Base-by-base conservation (phyloP, 768 basidiomycete genomes). In the Melanogaster broomeanus region DNA sequence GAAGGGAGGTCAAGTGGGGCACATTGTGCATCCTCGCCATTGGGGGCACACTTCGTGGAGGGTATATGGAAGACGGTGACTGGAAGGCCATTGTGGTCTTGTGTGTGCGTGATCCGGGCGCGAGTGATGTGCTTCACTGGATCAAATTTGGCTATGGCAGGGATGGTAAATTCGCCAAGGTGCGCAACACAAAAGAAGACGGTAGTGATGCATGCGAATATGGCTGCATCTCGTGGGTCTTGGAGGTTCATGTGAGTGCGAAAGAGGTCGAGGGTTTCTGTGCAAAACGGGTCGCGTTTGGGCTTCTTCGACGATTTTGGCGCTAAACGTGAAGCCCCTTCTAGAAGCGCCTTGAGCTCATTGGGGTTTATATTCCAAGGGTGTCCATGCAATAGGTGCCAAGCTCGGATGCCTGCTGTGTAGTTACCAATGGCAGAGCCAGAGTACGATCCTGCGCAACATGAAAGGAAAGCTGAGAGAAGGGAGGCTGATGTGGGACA, bases 351-450 rank as follows among this genome's bases (percentile, higher is more conserved):
- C 0, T 72, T 61, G 13, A 74, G 28, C 19, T 70, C 60, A 0
- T 41, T 35, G 0, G 63, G 40, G 25, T 73, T 55, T 1, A 71
- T 41, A 0, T 15, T 24, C 77, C 76, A 80, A 0, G 19, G 22
- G 0, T 72, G 12, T 0, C 75, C 65, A 51, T 82, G 77, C 0
- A 81, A 39, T 0, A 72, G 61, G 56, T 82, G 78, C 78, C 79
- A 82, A 3, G 78, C 77, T 1, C 68, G 55, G 0, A 81, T 39
- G 0, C 69, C 72, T 34, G 25, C 27, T 28, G 27, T 28, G 27
- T 28, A 28, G 27, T 28, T 28, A 5, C 27, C 66, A 48, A 80
- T 56, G 0, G 74, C 63, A 5, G 49, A 55, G 0, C 63, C 65
- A 0, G 75, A 53, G 50, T 75, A 76, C 0, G 65, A 33, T 0